A percentile compares a stretch with the other conserved stretches of the same genome.
These are phyloP conservation scores for Globisporangium okanoganense DNA, from an alignment of 352 stramenopile genomes.

Conservation along the genomic window DNA sequence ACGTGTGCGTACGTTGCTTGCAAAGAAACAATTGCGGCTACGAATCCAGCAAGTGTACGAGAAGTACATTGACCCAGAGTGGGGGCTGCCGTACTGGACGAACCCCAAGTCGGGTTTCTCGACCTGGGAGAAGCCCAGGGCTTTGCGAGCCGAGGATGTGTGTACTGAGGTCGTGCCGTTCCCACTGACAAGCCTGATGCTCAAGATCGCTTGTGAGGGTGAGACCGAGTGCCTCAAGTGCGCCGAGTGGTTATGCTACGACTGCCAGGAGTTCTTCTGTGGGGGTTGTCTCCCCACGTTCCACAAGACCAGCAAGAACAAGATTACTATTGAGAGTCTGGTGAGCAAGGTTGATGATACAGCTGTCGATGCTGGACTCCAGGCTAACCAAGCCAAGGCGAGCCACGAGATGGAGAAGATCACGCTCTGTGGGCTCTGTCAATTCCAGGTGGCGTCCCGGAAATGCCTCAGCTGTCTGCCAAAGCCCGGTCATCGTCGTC, in stretches of 20 bases:
- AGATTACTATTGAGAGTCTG: neutral
- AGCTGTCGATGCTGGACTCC: no score
- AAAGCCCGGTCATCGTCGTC: constrained; percentile 1
- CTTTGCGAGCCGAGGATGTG: constrained; percentile 56
- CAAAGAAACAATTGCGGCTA: constrained; percentile 22
- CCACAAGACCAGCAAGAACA: constrained; percentile 23
- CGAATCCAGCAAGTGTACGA: constrained; percentile 49
- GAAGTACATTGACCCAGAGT: constrained; percentile 70
- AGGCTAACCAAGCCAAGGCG: no score
- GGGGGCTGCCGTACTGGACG: constrained; percentile 62
- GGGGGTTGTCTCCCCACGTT: constrained; percentile 29
- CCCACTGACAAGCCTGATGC: constrained; percentile 26
- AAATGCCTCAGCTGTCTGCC: constrained; percentile 36
- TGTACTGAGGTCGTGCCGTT: constrained; percentile 39
- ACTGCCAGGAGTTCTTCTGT: constrained; percentile 63
- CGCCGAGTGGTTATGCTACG: constrained; percentile 55
- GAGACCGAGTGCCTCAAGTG: constrained; percentile 33
- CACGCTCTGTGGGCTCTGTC: constrained; percentile 47
- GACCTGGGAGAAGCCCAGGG: constrained; percentile 61
- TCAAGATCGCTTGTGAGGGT: constrained; percentile 45
- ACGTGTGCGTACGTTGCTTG: constrained; percentile 26
- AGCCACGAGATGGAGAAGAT: constrained; percentile 40
- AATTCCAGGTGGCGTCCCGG: constrained; percentile 59
- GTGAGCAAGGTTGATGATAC: no score
- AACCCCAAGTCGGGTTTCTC: constrained; percentile 62